Percentiles rank a stretch among this genome's conserved stretches.
Conservation (phyloP, 176 grass and related monocot genomes). For the Dendrocalamus sinicus region DNA sequence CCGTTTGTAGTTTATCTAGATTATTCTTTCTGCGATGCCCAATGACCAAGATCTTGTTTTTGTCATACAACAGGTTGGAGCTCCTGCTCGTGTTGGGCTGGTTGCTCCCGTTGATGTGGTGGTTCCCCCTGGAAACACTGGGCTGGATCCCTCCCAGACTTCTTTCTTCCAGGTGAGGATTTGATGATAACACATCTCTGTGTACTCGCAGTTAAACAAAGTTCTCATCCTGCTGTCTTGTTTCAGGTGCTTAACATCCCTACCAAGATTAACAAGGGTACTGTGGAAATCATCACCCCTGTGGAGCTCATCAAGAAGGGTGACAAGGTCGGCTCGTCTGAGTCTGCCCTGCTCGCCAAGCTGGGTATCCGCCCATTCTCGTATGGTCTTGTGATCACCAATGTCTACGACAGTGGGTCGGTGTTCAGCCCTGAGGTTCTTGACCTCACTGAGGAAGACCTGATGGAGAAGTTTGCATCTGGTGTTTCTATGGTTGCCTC, state of each 20-base stretch:
- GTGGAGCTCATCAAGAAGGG: constrained; percentile 87
- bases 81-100: constrained; percentile 87
- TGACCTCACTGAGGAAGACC: constrained; percentile 75
- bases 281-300: constrained; percentile 83
- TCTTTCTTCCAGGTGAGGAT: constrained; percentile 80
- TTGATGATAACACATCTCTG: neutral
- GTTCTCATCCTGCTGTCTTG: neutral
- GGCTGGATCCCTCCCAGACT: constrained; percentile 87
- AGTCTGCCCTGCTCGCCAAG: constrained; percentile 82
- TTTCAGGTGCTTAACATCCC: constrained; percentile 86
- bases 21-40: neutral
- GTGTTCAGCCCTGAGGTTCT: constrained; percentile 90
- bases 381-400: constrained; percentile 67
- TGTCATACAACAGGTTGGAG: constrained; percentile 61
- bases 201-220: neutral
- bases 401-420: constrained; percentile 68
- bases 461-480: constrained; percentile 62
- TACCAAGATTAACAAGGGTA: constrained; percentile 96
- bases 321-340: constrained; percentile 83
- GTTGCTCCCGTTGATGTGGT: constrained; percentile 86
- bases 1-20: neutral
- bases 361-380: constrained; percentile 84
- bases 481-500: constrained; percentile 81
- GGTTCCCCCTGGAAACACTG: constrained; percentile 83
- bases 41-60: neutral